Evolutionary conservation across 352 stramenopile species (phyloP).

Genomic region (Aphanomyces stellatus): DNA sequence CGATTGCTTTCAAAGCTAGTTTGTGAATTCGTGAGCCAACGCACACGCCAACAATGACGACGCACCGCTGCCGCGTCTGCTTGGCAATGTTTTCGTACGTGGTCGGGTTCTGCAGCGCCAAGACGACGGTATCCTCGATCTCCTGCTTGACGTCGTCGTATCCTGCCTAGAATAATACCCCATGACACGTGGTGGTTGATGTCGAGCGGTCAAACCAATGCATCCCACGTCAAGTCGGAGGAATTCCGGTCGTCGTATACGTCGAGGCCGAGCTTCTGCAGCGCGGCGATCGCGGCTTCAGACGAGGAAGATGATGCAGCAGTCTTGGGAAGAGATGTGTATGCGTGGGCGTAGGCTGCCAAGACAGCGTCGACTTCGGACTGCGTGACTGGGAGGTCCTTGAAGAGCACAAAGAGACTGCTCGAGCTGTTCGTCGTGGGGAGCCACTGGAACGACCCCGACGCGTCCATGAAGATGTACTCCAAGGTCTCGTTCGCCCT

Average conservation of each 20-base stretch:
- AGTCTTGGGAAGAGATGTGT: not conserved
- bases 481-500: constrained; percentile 33
- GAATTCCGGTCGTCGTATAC: constrained; percentile 57
- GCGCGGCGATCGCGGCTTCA: constrained; percentile 49
- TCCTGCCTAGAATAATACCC: constrained; percentile 43
- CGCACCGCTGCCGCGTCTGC: constrained; percentile 80
- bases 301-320: not conserved
- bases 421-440: constrained; percentile 29
- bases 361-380: constrained; percentile 66
- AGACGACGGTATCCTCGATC: constrained; percentile 88
- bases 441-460: constrained; percentile 78
- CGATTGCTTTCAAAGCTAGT: constrained; percentile 66
- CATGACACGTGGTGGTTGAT: not conserved
- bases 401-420: constrained; percentile 76
- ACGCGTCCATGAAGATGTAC: constrained; percentile 63
- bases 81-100: constrained; percentile 85
- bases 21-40: too few species aligned
- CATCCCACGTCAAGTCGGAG: constrained; percentile 69
- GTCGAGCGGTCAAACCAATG: constrained; percentile 37
- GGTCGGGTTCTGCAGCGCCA: constrained; percentile 88
- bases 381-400: constrained; percentile 67
- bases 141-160: constrained; percentile 87
- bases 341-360: constrained; percentile 73
- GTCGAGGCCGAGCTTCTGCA: constrained; percentile 69
- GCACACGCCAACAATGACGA: too few species aligned